Conservation (phyloP, 148 eudicot species). For the Agrostemma githago region DNA sequence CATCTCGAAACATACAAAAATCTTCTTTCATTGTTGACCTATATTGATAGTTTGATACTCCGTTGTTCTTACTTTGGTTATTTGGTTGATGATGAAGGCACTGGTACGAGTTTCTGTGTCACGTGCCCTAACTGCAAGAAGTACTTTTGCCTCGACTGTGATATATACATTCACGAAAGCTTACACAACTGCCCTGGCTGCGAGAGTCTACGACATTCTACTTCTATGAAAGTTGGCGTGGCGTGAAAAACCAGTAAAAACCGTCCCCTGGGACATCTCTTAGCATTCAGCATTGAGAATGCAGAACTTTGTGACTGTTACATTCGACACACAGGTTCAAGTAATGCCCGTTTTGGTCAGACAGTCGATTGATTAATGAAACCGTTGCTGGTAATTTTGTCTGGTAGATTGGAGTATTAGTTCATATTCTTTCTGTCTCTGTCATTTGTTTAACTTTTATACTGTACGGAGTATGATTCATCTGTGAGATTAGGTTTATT, state of each 20-base stretch:
- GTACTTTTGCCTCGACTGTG: constrained; percentile 84
- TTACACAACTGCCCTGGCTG: constrained; percentile 96
- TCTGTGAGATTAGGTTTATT: too few relatives aligned
- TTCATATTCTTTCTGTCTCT: too few relatives aligned
- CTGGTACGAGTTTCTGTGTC: constrained; percentile 43
- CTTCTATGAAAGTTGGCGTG: constrained; percentile 25
- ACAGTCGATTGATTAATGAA: neutral
- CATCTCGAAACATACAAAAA: neutral
- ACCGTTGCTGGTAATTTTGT: too few relatives aligned
- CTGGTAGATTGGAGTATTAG: too few relatives aligned
- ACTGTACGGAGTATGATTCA: too few relatives aligned
- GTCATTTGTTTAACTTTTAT: too few relatives aligned
- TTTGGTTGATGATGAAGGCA: constrained; percentile 51
- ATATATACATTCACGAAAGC: constrained; percentile 94
- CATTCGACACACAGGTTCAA: neutral
- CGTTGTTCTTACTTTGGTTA: constrained; percentile 1
- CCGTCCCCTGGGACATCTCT: neutral
- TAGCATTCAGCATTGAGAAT: neutral
- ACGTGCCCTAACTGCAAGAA: constrained; percentile 76
- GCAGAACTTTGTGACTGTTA: neutral
- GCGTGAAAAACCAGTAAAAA: constrained; percentile 13
- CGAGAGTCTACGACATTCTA: constrained; percentile 63
- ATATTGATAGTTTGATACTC: too few relatives aligned
- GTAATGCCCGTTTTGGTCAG: neutral
- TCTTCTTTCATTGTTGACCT: too few relatives aligned